Percentiles rank a stretch among this genome's conserved stretches.
These are phyloP conservation scores for Amylostereum areolatum DNA, from an alignment of 1,284 basidiomycete genomes.

Conservation along the genomic window DNA sequence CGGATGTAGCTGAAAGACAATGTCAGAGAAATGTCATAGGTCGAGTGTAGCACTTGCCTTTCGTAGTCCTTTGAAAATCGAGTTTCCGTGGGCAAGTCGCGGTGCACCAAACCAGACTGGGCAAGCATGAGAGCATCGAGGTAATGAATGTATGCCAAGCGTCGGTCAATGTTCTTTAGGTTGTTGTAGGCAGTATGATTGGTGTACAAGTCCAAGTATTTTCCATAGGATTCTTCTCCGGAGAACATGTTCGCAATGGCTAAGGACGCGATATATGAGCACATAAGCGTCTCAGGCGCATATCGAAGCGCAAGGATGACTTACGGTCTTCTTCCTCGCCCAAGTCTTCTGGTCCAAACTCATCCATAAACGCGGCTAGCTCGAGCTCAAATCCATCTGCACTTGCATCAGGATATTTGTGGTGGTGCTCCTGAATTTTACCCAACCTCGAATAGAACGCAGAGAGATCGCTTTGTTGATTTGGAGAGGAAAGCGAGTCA, in stretches of 20 bases:
- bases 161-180: slow-evolving; percentile 74
- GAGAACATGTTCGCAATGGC: slow-evolving; percentile 88
- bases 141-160: slow-evolving; percentile 87
- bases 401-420: slow-evolving; percentile 87
- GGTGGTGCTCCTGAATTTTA: slow-evolving; percentile 94
- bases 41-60: slow-evolving; percentile 41
- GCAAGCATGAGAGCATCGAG: slow-evolving; percentile 73
- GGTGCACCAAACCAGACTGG: slow-evolving; percentile 53
- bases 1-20: slow-evolving; percentile 63
- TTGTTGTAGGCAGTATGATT: slow-evolving; percentile 90
- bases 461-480: slow-evolving; percentile 68
- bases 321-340: slow-evolving; percentile 79
- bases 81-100: slow-evolving; percentile 70
- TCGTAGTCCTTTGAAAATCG: slow-evolving; percentile 76
- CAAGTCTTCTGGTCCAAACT: slow-evolving; percentile 64
- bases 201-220: slow-evolving; percentile 90
- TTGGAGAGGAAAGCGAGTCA: slow-evolving; percentile 50
- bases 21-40: neutral
- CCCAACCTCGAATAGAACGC: slow-evolving; percentile 94
- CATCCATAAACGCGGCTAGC: slow-evolving; percentile 73
- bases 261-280: slow-evolving; percentile 26
- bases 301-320: slow-evolving; percentile 22
- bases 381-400: slow-evolving; percentile 78
- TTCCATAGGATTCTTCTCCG: slow-evolving; percentile 93
- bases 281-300: neutral